Conservation (phyloP, 75 land plant genomes). For the Sequoiadendron giganteum region DNA sequence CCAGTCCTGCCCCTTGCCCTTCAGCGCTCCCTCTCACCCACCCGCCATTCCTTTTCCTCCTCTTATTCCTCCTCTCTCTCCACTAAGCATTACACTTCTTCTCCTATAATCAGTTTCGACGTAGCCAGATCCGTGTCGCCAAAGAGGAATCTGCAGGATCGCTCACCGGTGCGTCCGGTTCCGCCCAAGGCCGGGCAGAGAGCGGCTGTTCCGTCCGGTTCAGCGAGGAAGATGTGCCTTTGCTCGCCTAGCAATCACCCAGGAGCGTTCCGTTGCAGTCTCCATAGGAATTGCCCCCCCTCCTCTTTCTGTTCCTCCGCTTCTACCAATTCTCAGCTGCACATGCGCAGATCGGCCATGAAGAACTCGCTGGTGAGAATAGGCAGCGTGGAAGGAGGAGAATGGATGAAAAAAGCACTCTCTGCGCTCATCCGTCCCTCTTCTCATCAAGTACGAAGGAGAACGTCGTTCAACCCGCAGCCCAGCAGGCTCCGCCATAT, state of each 20-base stretch:
- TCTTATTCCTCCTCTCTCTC: background rate
- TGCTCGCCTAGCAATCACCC: conserved; percentile 2
- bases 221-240: background rate
- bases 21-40: background rate
- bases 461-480: conserved; percentile 19
- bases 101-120: background rate
- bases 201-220: background rate
- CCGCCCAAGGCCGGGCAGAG: background rate
- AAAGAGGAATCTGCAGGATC: background rate
- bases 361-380: conserved; percentile 15
- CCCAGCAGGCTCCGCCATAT: conserved; percentile 23
- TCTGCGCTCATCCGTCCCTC: conserved; percentile 34
- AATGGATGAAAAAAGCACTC: conserved; percentile 17
- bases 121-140: background rate
- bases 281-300: background rate
- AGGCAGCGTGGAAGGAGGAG: conserved; percentile 19
- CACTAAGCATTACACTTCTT: background rate
- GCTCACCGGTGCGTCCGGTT: background rate
- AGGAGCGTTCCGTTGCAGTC: background rate
- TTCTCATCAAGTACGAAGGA: conserved; percentile 25
- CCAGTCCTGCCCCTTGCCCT: background rate
- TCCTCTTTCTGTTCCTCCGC: background rate
- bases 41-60: background rate
- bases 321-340: background rate
- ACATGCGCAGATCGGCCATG: conserved; percentile 14